These are phyloP conservation scores for Pseudogymnoascus sp. DNA, from an alignment of 2,329 filamentous ascomycete species.

Conservation along the genomic window DNA sequence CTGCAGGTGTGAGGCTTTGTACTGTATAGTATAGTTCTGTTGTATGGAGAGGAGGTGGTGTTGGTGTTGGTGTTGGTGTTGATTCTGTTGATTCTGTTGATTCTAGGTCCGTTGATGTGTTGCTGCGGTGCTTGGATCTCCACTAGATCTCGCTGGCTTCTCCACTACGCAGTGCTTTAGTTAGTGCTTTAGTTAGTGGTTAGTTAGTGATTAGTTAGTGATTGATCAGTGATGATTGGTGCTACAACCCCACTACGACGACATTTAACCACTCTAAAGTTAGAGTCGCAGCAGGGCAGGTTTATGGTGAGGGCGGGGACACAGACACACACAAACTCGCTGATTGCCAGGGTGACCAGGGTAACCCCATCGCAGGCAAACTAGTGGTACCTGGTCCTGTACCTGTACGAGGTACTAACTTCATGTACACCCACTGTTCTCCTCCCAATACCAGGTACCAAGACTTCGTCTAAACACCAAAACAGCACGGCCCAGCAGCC, in stretches of 20 bases:
- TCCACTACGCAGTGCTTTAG: neutral
- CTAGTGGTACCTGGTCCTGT: neutral
- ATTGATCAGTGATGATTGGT: neutral
- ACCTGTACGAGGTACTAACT: neutral
- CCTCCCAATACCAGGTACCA: neutral
- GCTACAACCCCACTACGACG: neutral
- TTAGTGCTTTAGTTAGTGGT: neutral
- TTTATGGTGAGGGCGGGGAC: neutral
- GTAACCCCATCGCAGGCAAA: neutral
- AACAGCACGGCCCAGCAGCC: neutral
- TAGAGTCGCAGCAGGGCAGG: neutral
- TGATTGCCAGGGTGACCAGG: conserved; percentile 1
- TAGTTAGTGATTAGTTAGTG: neutral
- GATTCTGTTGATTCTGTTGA: neutral
- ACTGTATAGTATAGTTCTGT: too few relatives aligned
- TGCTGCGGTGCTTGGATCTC: neutral
- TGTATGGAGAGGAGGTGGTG: neutral
- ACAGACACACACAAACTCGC: neutral
- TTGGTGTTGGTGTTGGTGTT: neutral
- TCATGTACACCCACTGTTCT: neutral
- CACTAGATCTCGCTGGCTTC: neutral
- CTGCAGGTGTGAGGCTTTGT: neutral
- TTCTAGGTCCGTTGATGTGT: neutral
- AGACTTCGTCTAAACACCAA: neutral
- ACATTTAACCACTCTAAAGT: neutral